Evolutionary conservation across 176 grass and related monocot species (phyloP).

Genomic region (Cenchrus fungigraminus): DNA sequence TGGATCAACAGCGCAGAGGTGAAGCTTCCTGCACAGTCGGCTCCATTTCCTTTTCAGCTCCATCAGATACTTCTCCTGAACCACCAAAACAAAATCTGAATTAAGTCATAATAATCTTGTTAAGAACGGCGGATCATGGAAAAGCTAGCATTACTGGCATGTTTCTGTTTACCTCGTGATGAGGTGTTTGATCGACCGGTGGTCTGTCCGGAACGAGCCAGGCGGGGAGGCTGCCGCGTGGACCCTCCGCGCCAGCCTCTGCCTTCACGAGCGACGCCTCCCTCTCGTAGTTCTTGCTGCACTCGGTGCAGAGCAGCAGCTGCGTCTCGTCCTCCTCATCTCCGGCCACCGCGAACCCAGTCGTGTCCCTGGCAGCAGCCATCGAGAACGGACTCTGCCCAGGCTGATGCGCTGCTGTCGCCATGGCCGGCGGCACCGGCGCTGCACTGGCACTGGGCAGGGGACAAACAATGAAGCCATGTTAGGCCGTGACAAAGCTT

Average conservation of each 20-base stretch:
- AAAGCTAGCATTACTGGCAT: too few species aligned
- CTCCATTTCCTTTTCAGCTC: constrained; percentile 93
- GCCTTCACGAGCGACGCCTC: constrained; percentile 65
- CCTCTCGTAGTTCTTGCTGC: constrained; percentile 72
- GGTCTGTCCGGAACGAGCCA: constrained; percentile 59
- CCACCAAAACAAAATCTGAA: background rate
- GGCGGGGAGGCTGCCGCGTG: constrained; percentile 38
- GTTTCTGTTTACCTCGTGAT: constrained; percentile 54
- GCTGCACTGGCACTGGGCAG: constrained; percentile 32
- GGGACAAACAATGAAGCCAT: constrained; percentile 28
- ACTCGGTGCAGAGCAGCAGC: constrained; percentile 70
- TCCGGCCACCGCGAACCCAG: constrained; percentile 5
- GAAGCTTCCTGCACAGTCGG: constrained; percentile 75
- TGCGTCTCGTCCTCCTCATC: constrained; percentile 58
- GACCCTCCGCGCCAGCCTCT: constrained; percentile 34
- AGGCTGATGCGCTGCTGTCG: constrained; percentile 27
- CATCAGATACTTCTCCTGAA: constrained; percentile 58
- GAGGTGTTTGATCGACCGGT: constrained; percentile 10
- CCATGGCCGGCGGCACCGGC: constrained; percentile 42
- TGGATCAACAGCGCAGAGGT: constrained; percentile 41
- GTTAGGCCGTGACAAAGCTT: constrained; percentile 23
- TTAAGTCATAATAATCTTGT: background rate
- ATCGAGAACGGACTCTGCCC: constrained; percentile 45
- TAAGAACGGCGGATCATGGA: background rate
- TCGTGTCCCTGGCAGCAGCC: constrained; percentile 39